phyloP scores from a whole-genome alignment of 2,329 filamentous ascomycete species.

The Hymenoscyphus repandus region DNA sequence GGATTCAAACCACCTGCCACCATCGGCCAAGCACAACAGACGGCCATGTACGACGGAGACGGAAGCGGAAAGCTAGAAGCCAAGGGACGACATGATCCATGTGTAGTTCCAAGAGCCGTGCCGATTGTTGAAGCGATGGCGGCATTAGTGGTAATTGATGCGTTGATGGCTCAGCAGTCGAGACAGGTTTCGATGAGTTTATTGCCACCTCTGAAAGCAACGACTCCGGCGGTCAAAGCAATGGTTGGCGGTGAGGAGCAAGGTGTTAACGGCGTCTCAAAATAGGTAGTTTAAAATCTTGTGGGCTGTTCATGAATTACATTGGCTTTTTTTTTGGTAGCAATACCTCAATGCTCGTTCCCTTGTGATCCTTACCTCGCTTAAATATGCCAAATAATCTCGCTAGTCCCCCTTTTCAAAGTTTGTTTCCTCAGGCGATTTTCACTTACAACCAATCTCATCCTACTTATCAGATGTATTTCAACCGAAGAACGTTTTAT shows the following conservation, averaged over 20 bases:
- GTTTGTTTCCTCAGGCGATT: too few species aligned
- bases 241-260: conserved; percentile 18
- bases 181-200: conserved; percentile 43
- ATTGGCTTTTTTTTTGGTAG: too few species aligned
- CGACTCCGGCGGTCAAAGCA: conserved; percentile 15
- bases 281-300: conserved; percentile 5
- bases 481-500: too few species aligned
- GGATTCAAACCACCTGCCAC: conserved; percentile 95
- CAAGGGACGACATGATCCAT: conserved; percentile 92
- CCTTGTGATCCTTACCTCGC: too few species aligned
- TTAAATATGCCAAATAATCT: too few species aligned
- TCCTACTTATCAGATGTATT: too few species aligned
- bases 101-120: conserved; percentile 75
- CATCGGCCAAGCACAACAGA: conserved; percentile 82
- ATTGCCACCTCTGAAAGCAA: conserved; percentile 36
- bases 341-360: too few species aligned
- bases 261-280: conserved; percentile 10
- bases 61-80: conserved; percentile 72
- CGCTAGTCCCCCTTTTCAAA: too few species aligned
- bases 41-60: conserved; percentile 70
- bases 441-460: too few species aligned
- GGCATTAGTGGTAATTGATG: conserved; percentile 80
- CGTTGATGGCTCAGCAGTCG: conserved; percentile 74
- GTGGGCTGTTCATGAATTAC: too few species aligned
- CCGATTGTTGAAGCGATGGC: conserved; percentile 92